These are phyloP conservation scores for Ceratocystis destructans DNA, from an alignment of 2,329 filamentous ascomycete species.

Conservation along the genomic window DNA sequence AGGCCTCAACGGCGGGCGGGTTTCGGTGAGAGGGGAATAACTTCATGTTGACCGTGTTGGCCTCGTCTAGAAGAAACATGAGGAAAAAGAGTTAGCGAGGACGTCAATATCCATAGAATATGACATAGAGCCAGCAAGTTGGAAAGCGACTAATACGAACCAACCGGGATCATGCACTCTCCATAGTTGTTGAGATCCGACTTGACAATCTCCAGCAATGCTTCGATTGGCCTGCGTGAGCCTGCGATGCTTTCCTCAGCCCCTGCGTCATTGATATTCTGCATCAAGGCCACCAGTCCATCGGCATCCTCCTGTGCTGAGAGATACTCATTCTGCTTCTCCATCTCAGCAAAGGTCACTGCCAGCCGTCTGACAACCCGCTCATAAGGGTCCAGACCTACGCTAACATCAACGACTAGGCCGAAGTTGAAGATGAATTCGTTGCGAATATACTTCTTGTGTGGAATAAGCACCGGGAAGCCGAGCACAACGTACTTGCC, in stretches of 20 bases:
- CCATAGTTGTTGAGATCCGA: slow-evolving; percentile 93
- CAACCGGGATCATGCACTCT: slow-evolving; percentile 96
- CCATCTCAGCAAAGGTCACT: slow-evolving; percentile 71
- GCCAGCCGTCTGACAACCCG: slow-evolving; percentile 77
- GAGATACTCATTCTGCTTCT: slow-evolving; percentile 79
- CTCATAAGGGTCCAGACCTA: slow-evolving; percentile 66
- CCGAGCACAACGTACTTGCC: slow-evolving; percentile 66
- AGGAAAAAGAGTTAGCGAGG: background rate
- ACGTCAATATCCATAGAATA: background rate
- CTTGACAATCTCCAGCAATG: slow-evolving; percentile 64
- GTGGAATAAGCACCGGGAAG: slow-evolving; percentile 75
- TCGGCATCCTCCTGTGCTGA: slow-evolving; percentile 39
- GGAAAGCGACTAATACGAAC: slow-evolving; percentile 34
- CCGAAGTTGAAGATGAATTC: slow-evolving; percentile 99
- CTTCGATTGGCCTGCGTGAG: slow-evolving; percentile 56
- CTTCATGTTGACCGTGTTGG: slow-evolving; percentile 93
- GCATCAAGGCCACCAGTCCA: slow-evolving; percentile 28
- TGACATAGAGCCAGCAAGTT: background rate
- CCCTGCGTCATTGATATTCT: background rate
- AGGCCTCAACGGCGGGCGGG: slow-evolving; percentile 65
- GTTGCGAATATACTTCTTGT: slow-evolving; percentile 73
- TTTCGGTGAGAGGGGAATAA: slow-evolving; percentile 71
- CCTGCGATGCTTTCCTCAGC: slow-evolving; percentile 15
- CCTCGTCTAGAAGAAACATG: slow-evolving; percentile 48
- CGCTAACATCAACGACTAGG: slow-evolving; percentile 54